Percentiles rank a stretch among this genome's conserved stretches.
Evolutionary conservation across 129 eudicot species (phyloP).

Genomic region (Oenanthe sinensis): DNA sequence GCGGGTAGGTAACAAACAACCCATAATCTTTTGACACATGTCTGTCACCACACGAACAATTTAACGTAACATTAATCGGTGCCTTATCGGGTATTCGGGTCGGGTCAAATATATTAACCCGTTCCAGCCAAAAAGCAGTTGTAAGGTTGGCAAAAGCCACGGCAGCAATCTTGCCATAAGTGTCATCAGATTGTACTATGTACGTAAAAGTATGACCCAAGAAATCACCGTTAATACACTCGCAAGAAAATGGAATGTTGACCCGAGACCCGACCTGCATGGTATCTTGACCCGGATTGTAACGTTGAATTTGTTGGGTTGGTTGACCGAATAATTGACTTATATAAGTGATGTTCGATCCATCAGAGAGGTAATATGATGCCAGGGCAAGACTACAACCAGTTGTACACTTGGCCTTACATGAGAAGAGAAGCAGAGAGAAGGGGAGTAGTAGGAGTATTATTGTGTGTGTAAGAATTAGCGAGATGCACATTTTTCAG

Average conservation of each 20-base stretch:
- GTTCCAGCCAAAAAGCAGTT: constrained; percentile 38
- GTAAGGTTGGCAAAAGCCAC: constrained; percentile 51
- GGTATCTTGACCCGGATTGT: constrained; percentile 34
- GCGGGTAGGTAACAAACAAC: constrained; percentile 56
- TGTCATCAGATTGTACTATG: constrained; percentile 36
- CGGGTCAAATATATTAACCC: constrained; percentile 42
- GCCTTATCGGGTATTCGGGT: constrained; percentile 34
- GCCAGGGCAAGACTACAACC: constrained; percentile 79
- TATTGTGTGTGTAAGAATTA: background rate
- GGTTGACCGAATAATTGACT: constrained; percentile 29
- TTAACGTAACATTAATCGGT: constrained; percentile 54
- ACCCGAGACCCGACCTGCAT: constrained; percentile 40
- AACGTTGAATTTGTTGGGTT: constrained; percentile 30
- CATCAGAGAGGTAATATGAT: constrained; percentile 49
- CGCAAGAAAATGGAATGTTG: constrained; percentile 61
- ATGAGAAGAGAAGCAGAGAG: constrained; percentile 21
- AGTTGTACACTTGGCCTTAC: constrained; percentile 46
- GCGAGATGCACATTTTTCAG: background rate
- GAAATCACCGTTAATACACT: constrained; percentile 59
- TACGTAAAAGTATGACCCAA: constrained; percentile 56
- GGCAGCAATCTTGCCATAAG: constrained; percentile 42
- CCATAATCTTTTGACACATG: constrained; percentile 54
- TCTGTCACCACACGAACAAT: constrained; percentile 65
- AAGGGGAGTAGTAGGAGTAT: constrained; percentile 10
- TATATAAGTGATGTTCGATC: constrained; percentile 61